These are phyloP conservation scores for Rhipidocladum racemiflorum DNA, from an alignment of 176 grass and related monocot species.

Conservation along the genomic window DNA sequence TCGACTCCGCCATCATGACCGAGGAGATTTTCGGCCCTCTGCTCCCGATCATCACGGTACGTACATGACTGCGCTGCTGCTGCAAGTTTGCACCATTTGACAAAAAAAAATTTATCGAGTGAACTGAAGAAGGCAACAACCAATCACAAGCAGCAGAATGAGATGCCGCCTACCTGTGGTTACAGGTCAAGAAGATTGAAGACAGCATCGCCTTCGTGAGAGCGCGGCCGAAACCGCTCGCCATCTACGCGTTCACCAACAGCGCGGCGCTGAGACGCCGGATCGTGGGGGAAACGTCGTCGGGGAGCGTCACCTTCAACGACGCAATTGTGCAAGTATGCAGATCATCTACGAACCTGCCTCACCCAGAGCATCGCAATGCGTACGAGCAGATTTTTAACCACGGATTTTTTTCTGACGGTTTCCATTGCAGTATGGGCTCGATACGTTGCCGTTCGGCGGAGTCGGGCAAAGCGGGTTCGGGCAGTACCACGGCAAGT, in stretches of 20 bases:
- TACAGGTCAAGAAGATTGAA: conserved; percentile 79
- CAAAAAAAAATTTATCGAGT: too few species aligned
- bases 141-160: not conserved
- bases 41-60: conserved; percentile 91
- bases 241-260: conserved; percentile 77
- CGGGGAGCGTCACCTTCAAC: conserved; percentile 74
- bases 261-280: conserved; percentile 40
- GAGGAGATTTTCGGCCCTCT: conserved; percentile 95
- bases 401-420: not conserved
- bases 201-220: conserved; percentile 75
- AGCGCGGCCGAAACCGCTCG: conserved; percentile 66
- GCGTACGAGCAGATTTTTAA: not conserved
- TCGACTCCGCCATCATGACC: conserved; percentile 84
- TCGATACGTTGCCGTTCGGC: conserved; percentile 75
- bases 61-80: not conserved
- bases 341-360: not conserved
- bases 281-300: conserved; percentile 77
- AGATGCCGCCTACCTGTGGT: not conserved
- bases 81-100: too few species aligned
- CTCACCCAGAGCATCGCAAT: not conserved
- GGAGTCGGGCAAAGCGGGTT: conserved; percentile 84
- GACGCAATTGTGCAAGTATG: conserved; percentile 72
- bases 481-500: conserved; percentile 90
- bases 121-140: not conserved
- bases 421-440: conserved; percentile 41